Conservation (phyloP, 2,329 filamentous ascomycete species). For the Cladophialophora bantiana region DNA sequence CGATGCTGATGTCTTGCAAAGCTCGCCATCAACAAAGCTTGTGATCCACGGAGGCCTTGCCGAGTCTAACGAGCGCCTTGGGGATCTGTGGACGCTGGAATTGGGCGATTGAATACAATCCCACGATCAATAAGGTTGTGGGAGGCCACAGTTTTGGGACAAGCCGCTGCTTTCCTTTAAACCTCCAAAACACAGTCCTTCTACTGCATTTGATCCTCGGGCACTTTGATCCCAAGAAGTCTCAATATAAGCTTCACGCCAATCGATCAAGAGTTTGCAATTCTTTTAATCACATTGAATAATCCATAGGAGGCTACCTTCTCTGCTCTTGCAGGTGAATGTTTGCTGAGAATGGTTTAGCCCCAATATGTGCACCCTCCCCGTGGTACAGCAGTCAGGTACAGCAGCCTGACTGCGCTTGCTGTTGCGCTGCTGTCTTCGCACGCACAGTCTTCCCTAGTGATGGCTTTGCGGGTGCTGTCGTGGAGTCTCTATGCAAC, state of each 20-base stretch:
- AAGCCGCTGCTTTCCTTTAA: too few relatives aligned
- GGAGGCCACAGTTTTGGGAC: too few relatives aligned
- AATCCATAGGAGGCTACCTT: too few relatives aligned
- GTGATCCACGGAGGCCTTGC: constrained; percentile 60
- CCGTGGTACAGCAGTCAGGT: not conserved
- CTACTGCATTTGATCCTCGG: too few relatives aligned
- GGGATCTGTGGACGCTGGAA: constrained; percentile 54
- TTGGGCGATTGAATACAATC: not conserved
- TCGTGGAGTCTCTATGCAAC: not conserved
- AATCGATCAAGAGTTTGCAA: too few relatives aligned
- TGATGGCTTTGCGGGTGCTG: not conserved
- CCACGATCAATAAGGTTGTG: too few relatives aligned
- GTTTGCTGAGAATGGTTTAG: not conserved
- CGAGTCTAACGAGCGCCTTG: constrained; percentile 59
- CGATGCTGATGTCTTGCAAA: constrained; percentile 54
- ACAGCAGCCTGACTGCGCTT: not conserved
- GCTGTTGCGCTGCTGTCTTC: not conserved
- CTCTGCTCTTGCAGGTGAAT: too few relatives aligned
- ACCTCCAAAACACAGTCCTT: too few relatives aligned
- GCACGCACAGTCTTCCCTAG: not conserved
- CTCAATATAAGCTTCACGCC: too few relatives aligned
- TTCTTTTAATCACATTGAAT: too few relatives aligned
- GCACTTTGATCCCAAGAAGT: too few relatives aligned
- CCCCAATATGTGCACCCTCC: not conserved
- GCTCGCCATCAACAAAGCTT: constrained; percentile 43